Evolutionary conservation across 345 rosid genomes (phyloP).

Genomic region (Salix purpurea): DNA sequence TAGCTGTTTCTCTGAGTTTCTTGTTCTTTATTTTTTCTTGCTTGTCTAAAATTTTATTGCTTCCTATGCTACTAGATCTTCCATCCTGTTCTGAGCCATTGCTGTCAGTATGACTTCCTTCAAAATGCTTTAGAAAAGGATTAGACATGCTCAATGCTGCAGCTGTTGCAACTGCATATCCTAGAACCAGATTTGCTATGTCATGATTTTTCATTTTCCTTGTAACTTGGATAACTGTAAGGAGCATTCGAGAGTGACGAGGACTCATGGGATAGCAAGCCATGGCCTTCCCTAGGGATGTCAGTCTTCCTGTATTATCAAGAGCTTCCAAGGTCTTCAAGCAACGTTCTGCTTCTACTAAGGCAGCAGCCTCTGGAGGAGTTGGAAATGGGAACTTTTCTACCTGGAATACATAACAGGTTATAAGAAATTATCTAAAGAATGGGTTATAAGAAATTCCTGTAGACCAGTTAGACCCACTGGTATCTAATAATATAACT

Average conservation of each 20-base stretch:
- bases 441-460: background rate
- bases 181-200: constrained; percentile 60
- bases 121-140: constrained; percentile 64
- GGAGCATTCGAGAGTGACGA: constrained; percentile 89
- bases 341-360: constrained; percentile 66
- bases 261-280: constrained; percentile 87
- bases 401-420: constrained; percentile 42
- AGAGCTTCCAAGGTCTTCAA: constrained; percentile 78
- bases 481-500: background rate
- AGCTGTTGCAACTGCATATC: constrained; percentile 71
- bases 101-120: constrained; percentile 29
- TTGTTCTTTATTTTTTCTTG: constrained; percentile 50
- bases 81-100: constrained; percentile 28
- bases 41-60: constrained; percentile 28
- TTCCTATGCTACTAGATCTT: constrained; percentile 15
- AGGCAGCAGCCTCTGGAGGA: constrained; percentile 57
- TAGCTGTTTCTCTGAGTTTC: constrained; percentile 52
- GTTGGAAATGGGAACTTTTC: constrained; percentile 92
- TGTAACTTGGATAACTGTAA: constrained; percentile 60
- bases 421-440: background rate
- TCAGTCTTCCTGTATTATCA: constrained; percentile 53
- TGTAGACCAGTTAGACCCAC: background rate
- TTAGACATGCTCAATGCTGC: constrained; percentile 74
- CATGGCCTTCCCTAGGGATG: constrained; percentile 80
- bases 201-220: constrained; percentile 35